A percentile compares a stretch with the other conserved stretches of the same genome.
These are phyloP conservation scores for Diaporthe citri DNA, from an alignment of 2,329 filamentous ascomycete species.

Conservation along the genomic window DNA sequence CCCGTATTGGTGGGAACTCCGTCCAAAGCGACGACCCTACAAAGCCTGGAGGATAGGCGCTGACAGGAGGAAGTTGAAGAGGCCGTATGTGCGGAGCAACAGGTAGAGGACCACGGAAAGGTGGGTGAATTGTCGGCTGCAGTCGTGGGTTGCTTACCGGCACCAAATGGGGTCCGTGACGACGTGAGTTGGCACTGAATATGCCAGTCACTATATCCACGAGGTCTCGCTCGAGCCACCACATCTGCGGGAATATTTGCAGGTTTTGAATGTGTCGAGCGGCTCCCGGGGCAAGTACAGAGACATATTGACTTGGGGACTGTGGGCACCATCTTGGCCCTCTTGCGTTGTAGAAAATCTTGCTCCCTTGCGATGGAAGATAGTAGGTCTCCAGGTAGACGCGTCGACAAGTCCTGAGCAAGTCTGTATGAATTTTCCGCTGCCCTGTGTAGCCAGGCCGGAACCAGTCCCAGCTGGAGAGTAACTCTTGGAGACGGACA, in stretches of 20 bases:
- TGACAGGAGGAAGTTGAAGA: neutral
- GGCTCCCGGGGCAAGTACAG: slow-evolving; percentile 5
- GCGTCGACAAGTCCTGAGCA: slow-evolving; percentile 34
- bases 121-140: neutral
- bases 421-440: neutral
- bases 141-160: neutral
- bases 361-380: neutral
- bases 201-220: slow-evolving; percentile 3
- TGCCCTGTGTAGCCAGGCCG: slow-evolving; percentile 21
- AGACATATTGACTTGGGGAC: neutral
- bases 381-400: slow-evolving; percentile 32
- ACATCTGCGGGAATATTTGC: neutral
- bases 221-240: neutral
- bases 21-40: neutral
- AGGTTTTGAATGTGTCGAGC: slow-evolving; percentile 24
- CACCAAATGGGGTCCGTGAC: neutral
- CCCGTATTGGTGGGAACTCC: neutral
- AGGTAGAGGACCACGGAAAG: neutral
- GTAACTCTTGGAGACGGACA: neutral
- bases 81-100: neutral
- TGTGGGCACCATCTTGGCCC: slow-evolving; percentile 15
- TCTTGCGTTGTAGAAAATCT: slow-evolving; percentile 12
- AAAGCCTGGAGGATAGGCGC: neutral
- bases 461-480: slow-evolving; percentile 16
- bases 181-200: neutral